A percentile compares a stretch with the other conserved stretches of the same genome.
Conservation (phyloP, 192 early-diverging fungal species). For the Lunasporangiospora selenospora region DNA sequence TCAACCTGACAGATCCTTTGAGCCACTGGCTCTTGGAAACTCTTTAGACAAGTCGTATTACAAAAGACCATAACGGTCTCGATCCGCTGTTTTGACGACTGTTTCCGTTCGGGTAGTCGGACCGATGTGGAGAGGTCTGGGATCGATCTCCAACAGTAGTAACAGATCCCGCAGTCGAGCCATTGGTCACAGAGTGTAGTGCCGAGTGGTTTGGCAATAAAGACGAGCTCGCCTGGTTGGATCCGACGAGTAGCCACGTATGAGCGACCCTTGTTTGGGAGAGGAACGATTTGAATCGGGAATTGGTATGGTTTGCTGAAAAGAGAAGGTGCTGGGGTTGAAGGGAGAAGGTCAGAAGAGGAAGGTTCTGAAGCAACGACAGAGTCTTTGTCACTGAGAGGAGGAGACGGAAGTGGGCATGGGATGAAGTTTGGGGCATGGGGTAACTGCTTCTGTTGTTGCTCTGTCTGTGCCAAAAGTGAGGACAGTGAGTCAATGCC, state of each 20-base stretch:
- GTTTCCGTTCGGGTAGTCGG: conserved; percentile 5
- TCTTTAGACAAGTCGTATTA: conserved; percentile 11
- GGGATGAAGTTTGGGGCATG: neutral
- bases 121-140: conserved; percentile 15
- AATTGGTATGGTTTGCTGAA: neutral
- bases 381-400: neutral
- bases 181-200: conserved; percentile 43
- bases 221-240: conserved; percentile 20
- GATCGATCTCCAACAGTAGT: conserved; percentile 33
- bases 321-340: neutral
- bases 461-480: neutral
- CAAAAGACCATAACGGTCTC: conserved; percentile 42
- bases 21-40: conserved; percentile 7
- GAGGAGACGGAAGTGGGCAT: conserved; percentile 2
- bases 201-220: conserved; percentile 33
- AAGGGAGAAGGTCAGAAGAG: neutral
- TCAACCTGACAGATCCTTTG: conserved; percentile 28
- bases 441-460: neutral
- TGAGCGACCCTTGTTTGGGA: conserved; percentile 35
- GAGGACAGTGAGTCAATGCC: conserved; percentile 8
- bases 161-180: conserved; percentile 41
- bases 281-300: conserved; percentile 8
- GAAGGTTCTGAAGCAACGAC: neutral
- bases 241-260: conserved; percentile 32
- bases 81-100: neutral